Evolutionary conservation across 495 filamentous ascomycete genomes (phyloP).

Genomic region (Hypomontagnella submonticulosa): DNA sequence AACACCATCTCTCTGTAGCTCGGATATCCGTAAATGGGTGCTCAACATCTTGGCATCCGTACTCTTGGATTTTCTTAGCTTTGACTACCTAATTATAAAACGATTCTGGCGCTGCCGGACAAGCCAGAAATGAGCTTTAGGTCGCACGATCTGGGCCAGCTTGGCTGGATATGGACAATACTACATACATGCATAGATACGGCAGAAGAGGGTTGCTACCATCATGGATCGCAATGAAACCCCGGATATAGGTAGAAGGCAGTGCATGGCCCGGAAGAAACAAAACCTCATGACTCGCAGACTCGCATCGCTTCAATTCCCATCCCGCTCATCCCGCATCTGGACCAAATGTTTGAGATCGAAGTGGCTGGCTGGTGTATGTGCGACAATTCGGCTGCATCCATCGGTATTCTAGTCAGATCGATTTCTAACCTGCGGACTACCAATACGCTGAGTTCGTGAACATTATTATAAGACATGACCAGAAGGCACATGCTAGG

Average conservation of each 20-base stretch:
- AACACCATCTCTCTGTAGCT: constrained; percentile 2
- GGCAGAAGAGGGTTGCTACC: constrained; percentile 6
- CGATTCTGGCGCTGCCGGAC: constrained; percentile 28
- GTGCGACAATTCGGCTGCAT: constrained; percentile 44
- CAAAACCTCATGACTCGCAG: constrained; percentile 40
- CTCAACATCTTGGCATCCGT: constrained; percentile 37
- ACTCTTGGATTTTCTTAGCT: constrained; percentile 37
- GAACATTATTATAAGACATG: not conserved
- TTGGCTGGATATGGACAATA: constrained; percentile 32
- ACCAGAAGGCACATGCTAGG: not conserved
- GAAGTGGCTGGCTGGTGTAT: constrained; percentile 28
- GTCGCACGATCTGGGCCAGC: constrained; percentile 33
- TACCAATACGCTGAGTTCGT: constrained; percentile 17
- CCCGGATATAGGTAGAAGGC: constrained; percentile 40
- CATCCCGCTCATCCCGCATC: constrained; percentile 42
- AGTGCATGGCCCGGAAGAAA: constrained; percentile 33
- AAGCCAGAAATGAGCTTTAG: constrained; percentile 12
- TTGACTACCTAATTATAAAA: constrained; percentile 32
- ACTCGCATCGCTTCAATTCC: constrained; percentile 27
- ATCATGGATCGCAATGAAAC: constrained; percentile 39
- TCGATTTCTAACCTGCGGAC: constrained; percentile 27
- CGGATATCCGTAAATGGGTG: constrained; percentile 41
- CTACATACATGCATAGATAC: constrained; percentile 17
- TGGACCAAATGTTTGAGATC: constrained; percentile 40
- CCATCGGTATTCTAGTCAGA: constrained; percentile 35